phyloP scores from a whole-genome alignment of 2,329 filamentous ascomycete genomes.

The Aspergillus fructus region DNA sequence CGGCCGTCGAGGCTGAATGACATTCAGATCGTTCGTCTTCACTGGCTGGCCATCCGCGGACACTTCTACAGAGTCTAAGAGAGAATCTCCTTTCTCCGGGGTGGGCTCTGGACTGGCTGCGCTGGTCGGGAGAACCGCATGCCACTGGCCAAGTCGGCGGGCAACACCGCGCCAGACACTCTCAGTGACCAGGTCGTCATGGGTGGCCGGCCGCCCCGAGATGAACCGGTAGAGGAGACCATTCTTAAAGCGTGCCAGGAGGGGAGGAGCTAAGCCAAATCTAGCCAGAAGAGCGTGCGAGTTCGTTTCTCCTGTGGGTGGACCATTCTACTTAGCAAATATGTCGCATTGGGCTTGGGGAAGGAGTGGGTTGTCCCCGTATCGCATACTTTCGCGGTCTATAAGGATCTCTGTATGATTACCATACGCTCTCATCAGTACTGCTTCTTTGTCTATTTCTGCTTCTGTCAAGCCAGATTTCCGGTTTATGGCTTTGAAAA shows the following conservation, averaged over 20 bases:
- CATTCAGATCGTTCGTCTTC: slow-evolving; percentile 17
- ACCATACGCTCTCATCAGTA: slow-evolving; percentile 90
- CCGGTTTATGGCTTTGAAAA: slow-evolving; percentile 52
- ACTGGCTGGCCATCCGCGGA: slow-evolving; percentile 13
- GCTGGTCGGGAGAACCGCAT: slow-evolving; percentile 66
- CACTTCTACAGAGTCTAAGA: slow-evolving; percentile 23
- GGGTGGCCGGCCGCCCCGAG: slow-evolving; percentile 73
- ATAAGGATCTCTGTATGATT: slow-evolving; percentile 93
- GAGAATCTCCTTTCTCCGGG: slow-evolving; percentile 18
- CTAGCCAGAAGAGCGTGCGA: slow-evolving; percentile 84
- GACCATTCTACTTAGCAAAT: slow-evolving; percentile 32
- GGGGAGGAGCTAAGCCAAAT: slow-evolving; percentile 76
- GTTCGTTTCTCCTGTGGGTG: slow-evolving; percentile 55
- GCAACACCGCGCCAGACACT: slow-evolving; percentile 82
- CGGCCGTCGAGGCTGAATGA: slow-evolving; percentile 64
- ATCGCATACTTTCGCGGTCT: slow-evolving; percentile 78
- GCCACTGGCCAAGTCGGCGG: slow-evolving; percentile 85
- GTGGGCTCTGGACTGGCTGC: slow-evolving; percentile 38
- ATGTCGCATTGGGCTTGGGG: slow-evolving; percentile 33
- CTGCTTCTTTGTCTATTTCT: slow-evolving; percentile 77
- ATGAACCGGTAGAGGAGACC: slow-evolving; percentile 94
- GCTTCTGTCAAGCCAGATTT: slow-evolving; percentile 68
- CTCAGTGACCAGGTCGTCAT: slow-evolving; percentile 74
- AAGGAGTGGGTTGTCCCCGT: slow-evolving; percentile 8
- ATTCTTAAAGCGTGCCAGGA: slow-evolving; percentile 91